phyloP scores from a whole-genome alignment of 176 grass and related monocot species.

The Lolium multiflorum region DNA sequence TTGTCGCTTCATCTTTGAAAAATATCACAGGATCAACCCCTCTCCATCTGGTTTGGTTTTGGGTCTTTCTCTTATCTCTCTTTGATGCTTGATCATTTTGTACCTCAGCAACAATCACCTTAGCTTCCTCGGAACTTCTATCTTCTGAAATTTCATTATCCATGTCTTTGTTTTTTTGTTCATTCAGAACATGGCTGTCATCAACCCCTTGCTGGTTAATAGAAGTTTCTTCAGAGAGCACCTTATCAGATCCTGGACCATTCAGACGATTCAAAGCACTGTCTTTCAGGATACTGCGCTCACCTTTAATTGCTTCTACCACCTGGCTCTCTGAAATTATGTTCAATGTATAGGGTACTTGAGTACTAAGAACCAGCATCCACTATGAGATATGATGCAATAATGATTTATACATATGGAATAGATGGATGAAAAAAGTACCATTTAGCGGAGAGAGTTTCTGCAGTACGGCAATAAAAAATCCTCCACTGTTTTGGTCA shows the following conservation, averaged over 20 bases:
- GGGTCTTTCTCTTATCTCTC: slow-evolving; percentile 46
- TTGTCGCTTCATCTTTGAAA: slow-evolving; percentile 78
- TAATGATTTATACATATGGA: slow-evolving; percentile 22
- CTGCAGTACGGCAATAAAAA: slow-evolving; percentile 95
- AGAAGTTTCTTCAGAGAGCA: slow-evolving; percentile 50
- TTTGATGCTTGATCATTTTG: slow-evolving; percentile 58
- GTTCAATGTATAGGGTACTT: not conserved
- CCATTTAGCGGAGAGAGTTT: slow-evolving; percentile 70
- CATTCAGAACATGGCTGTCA: slow-evolving; percentile 42
- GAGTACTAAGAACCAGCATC: not conserved
- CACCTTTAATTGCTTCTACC: slow-evolving; percentile 50
- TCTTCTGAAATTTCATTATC: slow-evolving; percentile 43
- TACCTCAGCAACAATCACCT: slow-evolving; percentile 44
- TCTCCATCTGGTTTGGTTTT: slow-evolving; percentile 81
- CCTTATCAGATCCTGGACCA: slow-evolving; percentile 33
- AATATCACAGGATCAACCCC: slow-evolving; percentile 96
- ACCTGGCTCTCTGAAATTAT: slow-evolving; percentile 57
- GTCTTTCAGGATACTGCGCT: slow-evolving; percentile 29
- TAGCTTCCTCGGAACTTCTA: slow-evolving; percentile 44
- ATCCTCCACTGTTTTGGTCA: slow-evolving; percentile 95
- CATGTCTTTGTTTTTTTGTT: slow-evolving; percentile 43
- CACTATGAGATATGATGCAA: slow-evolving; percentile 15
- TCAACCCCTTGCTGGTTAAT: slow-evolving; percentile 38
- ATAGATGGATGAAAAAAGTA: slow-evolving; percentile 41
- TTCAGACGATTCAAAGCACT: slow-evolving; percentile 39